phyloP scores from a whole-genome alignment of 2,329 filamentous ascomycete species.

The Hyphodiscus sp. region DNA sequence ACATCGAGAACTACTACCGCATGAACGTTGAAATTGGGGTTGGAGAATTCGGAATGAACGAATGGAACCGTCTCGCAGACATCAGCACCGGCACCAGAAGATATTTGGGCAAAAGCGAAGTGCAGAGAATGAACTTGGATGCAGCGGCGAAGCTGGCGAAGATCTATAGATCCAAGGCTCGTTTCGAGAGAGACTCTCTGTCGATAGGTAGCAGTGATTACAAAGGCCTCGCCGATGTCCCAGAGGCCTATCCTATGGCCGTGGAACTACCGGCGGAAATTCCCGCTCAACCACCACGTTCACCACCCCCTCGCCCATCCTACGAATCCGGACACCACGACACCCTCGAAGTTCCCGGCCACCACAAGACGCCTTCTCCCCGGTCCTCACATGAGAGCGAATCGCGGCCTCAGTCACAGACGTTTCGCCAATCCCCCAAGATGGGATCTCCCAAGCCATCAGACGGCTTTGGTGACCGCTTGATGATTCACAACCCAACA shows the following conservation, averaged over 20 bases:
- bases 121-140: constrained; percentile 70
- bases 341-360: constrained; percentile 21
- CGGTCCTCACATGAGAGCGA: constrained; percentile 17
- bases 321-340: constrained; percentile 30
- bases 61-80: constrained; percentile 89
- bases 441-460: constrained; percentile 2
- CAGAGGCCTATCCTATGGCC: constrained; percentile 34
- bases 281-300: constrained; percentile 10
- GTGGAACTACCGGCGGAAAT: constrained; percentile 54
- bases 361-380: constrained; percentile 18
- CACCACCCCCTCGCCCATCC: constrained; percentile 25
- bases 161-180: constrained; percentile 64
- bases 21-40: constrained; percentile 97
- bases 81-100: constrained; percentile 88
- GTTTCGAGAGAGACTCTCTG: constrained; percentile 16
- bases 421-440: constrained; percentile 17
- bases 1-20: constrained; percentile 85
- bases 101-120: constrained; percentile 67
- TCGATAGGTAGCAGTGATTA: constrained; percentile 5
- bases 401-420: constrained; percentile 31
- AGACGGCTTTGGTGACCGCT: constrained; percentile 36
- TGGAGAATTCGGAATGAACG: constrained; percentile 97
- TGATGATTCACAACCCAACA: constrained; percentile 50
- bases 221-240: constrained; percentile 22
- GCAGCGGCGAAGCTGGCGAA: constrained; percentile 77